phyloP scores from a whole-genome alignment of 306 rosid species.

The Malus fusca region DNA sequence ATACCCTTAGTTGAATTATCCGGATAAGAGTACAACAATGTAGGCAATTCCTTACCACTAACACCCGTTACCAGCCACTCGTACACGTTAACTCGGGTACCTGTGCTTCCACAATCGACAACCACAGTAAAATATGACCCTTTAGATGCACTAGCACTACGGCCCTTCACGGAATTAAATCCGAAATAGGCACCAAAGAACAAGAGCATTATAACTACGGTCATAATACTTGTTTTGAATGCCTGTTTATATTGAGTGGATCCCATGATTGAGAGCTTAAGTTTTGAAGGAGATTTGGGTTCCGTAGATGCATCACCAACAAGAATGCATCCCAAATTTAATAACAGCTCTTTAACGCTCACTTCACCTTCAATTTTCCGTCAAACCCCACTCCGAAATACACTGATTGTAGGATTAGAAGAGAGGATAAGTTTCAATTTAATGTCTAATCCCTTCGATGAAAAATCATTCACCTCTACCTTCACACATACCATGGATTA shows the following conservation, averaged over 20 bases:
- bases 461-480: too few species aligned
- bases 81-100: conserved; percentile 62
- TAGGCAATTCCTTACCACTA: conserved; percentile 33
- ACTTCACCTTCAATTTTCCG: background rate
- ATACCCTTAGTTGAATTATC: conserved; percentile 37
- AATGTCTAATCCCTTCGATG: too few species aligned
- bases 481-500: too few species aligned
- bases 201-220: conserved; percentile 28
- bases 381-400: background rate
- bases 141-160: conserved; percentile 1
- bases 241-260: conserved; percentile 26
- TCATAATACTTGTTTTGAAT: conserved; percentile 8
- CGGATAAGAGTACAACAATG: conserved; percentile 55
- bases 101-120: conserved; percentile 80
- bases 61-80: conserved; percentile 37
- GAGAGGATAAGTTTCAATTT: too few species aligned
- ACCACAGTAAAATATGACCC: conserved; percentile 61
- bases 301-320: conserved; percentile 40
- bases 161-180: conserved; percentile 19
- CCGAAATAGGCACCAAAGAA: conserved; percentile 41
- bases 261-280: conserved; percentile 27
- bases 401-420: too few species aligned
- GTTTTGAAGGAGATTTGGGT: conserved; percentile 62
- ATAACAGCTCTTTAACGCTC: conserved; percentile 1
- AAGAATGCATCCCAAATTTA: background rate